Percentiles rank a stretch among this genome's conserved stretches.
phyloP scores from a whole-genome alignment of 2,329 filamentous ascomycete genomes.

The Fusarium fracticaudum region DNA sequence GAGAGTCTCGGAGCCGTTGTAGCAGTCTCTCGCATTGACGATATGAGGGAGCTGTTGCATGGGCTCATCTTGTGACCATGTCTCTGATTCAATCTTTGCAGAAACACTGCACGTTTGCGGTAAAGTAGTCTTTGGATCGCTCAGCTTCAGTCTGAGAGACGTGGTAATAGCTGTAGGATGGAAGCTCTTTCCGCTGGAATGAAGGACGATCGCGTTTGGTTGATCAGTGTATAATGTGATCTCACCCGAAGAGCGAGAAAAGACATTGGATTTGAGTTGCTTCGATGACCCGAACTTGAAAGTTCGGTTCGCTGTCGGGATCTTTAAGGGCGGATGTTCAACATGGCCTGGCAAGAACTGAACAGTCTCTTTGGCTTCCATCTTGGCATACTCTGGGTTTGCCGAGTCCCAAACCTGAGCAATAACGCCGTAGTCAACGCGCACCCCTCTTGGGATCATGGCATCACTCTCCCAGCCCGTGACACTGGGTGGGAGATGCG shows the following conservation, averaged over 20 bases:
- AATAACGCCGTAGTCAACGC: conserved; percentile 9
- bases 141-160: background rate
- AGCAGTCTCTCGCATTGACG: background rate
- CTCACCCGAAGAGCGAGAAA: background rate
- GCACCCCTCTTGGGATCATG: conserved; percentile 1
- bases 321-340: background rate
- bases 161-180: background rate
- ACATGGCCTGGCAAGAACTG: conserved; percentile 7
- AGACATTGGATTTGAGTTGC: conserved; percentile 12
- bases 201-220: background rate
- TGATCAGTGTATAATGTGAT: background rate
- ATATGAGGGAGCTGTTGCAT: conserved; percentile 15
- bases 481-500: conserved; percentile 3
- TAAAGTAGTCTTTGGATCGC: background rate
- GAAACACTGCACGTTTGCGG: conserved; percentile 1
- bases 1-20: background rate
- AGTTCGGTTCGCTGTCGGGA: background rate
- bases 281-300: conserved; percentile 3
- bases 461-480: conserved; percentile 5
- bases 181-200: background rate
- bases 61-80: conserved; percentile 16
- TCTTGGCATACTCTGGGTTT: conserved; percentile 1
- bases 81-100: conserved; percentile 9
- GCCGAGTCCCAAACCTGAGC: conserved; percentile 13
- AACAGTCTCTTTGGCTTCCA: conserved; percentile 10